Conservation (phyloP, 306 rosid species). For the Echinosophora koreensis region DNA sequence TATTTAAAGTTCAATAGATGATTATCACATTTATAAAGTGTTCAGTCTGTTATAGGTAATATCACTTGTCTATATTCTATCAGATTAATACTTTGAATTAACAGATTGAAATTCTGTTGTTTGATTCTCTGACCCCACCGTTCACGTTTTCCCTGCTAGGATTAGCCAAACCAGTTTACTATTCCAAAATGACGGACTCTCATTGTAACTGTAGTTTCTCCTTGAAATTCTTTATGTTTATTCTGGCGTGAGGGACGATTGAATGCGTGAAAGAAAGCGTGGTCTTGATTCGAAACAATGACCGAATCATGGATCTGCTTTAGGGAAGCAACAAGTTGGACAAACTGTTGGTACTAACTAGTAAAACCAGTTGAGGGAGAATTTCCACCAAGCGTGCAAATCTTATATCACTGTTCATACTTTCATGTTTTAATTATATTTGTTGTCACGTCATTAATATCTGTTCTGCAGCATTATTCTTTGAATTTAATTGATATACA, state of each 20-base stretch:
- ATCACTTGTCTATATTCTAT: constrained; percentile 20
- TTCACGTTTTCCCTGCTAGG: not conserved
- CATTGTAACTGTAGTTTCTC: not conserved
- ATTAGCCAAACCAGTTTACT: constrained; percentile 13
- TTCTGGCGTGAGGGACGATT: not conserved
- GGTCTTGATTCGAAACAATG: constrained; percentile 17
- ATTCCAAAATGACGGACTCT: constrained; percentile 17
- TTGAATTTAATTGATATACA: no score
- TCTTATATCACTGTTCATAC: not conserved
- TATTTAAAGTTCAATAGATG: constrained; percentile 49
- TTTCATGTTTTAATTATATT: constrained; percentile 3
- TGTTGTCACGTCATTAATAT: not conserved
- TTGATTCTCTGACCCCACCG: constrained; percentile 24
- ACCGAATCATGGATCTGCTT: constrained; percentile 1
- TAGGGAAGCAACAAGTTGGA: constrained; percentile 3
- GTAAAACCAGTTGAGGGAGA: constrained; percentile 2
- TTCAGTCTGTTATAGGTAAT: constrained; percentile 39
- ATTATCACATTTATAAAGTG: constrained; percentile 51
- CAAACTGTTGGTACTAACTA: not conserved
- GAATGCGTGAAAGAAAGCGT: not conserved
- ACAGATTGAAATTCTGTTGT: not conserved
- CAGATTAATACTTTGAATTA: constrained; percentile 31
- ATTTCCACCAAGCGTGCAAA: not conserved
- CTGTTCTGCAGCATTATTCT: constrained; percentile 13
- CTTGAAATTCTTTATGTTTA: not conserved